phyloP scores from a whole-genome alignment of 352 stramenopile genomes.

The Thalassiosira ordinaria region DNA sequence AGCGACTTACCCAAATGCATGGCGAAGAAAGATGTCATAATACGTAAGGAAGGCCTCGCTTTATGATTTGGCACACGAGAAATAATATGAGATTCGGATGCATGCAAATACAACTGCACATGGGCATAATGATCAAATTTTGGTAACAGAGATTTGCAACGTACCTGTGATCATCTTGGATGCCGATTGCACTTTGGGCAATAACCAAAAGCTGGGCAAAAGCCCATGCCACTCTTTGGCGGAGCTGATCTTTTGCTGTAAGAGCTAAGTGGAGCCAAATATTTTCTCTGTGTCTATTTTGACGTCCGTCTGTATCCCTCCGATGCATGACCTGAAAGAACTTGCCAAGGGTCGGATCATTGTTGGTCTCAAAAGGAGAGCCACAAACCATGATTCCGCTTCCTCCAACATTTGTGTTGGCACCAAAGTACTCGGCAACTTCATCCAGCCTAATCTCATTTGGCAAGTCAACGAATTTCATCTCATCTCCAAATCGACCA shows the following conservation, averaged over 20 bases:
- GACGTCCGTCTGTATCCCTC: conserved; percentile 39
- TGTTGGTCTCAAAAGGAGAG: conserved; percentile 60
- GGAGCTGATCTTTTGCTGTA: conserved; percentile 75
- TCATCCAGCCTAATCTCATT: conserved; percentile 59
- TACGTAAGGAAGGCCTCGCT: conserved; percentile 76
- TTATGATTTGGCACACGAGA: too few relatives aligned
- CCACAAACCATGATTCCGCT: conserved; percentile 65
- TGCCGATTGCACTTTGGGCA: conserved; percentile 19
- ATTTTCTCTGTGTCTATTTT: conserved; percentile 28
- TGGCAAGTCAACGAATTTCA: conserved; percentile 64
- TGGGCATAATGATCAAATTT: too few relatives aligned
- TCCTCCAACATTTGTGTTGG: conserved; percentile 21
- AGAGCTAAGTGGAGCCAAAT: conserved; percentile 24
- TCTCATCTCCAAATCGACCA: conserved; percentile 55
- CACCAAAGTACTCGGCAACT: conserved; percentile 60
- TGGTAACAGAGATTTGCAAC: too few relatives aligned
- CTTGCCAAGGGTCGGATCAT: conserved; percentile 43
- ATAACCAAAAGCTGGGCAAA: conserved; percentile 72
- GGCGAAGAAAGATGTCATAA: conserved; percentile 83
- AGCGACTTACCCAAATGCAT: too few relatives aligned
- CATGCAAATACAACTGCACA: too few relatives aligned
- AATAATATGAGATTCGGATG: too few relatives aligned
- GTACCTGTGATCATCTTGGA: conserved; percentile 41
- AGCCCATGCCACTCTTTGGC: conserved; percentile 84
- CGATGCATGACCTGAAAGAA: conserved; percentile 45